These are phyloP conservation scores for Halenospora varia DNA, from an alignment of 495 filamentous ascomycete species.

Conservation along the genomic window DNA sequence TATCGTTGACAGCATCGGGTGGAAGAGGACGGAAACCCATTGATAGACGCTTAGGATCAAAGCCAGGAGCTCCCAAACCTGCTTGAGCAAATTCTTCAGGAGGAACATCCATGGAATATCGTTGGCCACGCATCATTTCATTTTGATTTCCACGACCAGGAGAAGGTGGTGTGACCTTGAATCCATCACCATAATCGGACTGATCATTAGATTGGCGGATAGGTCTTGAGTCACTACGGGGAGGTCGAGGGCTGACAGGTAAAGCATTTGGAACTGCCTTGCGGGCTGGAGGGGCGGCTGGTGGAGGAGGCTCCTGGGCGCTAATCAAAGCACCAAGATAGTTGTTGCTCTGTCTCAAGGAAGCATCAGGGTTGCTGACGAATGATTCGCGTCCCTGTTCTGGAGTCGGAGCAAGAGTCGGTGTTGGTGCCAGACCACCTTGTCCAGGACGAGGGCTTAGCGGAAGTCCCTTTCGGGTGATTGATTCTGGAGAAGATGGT, in stretches of 20 bases:
- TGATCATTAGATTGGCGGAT: conserved; percentile 20
- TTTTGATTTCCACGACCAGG: conserved; percentile 26
- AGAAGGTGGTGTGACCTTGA: conserved; percentile 48
- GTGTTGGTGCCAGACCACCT: too few species aligned
- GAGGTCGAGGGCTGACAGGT: conserved; percentile 24
- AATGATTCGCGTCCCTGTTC: conserved; percentile 30
- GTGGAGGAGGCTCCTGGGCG: background rate
- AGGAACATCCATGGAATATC: conserved; percentile 25
- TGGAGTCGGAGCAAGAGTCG: conserved; percentile 24
- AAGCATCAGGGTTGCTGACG: conserved; percentile 27
- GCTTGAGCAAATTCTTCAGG: conserved; percentile 23
- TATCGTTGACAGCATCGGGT: conserved; percentile 69
- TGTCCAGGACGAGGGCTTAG: conserved; percentile 11
- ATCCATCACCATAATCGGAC: conserved; percentile 60
- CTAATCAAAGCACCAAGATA: conserved; percentile 40
- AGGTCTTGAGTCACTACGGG: conserved; percentile 35
- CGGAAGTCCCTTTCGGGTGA: conserved; percentile 18
- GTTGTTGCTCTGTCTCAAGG: conserved; percentile 38
- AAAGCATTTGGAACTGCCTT: conserved; percentile 10
- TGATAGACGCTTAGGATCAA: conserved; percentile 71
- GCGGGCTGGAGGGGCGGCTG: conserved; percentile 3
- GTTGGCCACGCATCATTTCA: conserved; percentile 16
- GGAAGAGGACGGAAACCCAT: conserved; percentile 92
- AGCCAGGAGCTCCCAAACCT: conserved; percentile 48
- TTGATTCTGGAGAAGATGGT: background rate